These are phyloP conservation scores for Claviceps pazoutovae DNA, from an alignment of 2,329 filamentous ascomycete species.

Conservation along the genomic window DNA sequence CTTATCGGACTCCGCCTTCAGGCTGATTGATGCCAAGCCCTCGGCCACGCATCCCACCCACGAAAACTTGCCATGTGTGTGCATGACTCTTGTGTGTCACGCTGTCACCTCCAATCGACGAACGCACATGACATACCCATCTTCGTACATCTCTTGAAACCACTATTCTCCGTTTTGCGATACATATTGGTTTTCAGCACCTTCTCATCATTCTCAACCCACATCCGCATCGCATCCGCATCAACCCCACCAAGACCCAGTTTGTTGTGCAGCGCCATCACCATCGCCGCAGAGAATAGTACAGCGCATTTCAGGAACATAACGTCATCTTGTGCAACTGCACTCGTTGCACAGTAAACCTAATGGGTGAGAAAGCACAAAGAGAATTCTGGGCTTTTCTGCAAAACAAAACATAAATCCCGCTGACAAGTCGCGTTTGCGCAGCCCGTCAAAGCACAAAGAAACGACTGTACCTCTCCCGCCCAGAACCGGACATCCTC, in stretches of 20 bases:
- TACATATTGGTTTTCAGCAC: not conserved
- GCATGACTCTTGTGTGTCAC: not conserved
- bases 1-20: too few relatives aligned
- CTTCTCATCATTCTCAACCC: not conserved
- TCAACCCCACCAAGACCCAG: not conserved
- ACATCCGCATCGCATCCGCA: not conserved
- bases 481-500: slow-evolving; percentile 25
- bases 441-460: slow-evolving; percentile 16
- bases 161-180: not conserved
- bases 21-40: not conserved
- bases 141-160: not conserved
- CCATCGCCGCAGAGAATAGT: too few relatives aligned
- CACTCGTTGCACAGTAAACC: not conserved
- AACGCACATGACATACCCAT: not conserved
- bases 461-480: slow-evolving; percentile 29
- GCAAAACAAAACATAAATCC: not conserved
- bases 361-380: not conserved
- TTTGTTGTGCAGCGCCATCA: not conserved
- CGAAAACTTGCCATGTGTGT: not conserved
- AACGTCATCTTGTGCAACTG: not conserved
- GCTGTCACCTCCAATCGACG: not conserved
- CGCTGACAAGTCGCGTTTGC: not conserved
- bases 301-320: not conserved
- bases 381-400: not conserved
- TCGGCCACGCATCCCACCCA: not conserved